Percentiles rank a stretch among this genome's conserved stretches.
Conservation (phyloP, 179 eudicot genomes). For the Spinacia oleracea region DNA sequence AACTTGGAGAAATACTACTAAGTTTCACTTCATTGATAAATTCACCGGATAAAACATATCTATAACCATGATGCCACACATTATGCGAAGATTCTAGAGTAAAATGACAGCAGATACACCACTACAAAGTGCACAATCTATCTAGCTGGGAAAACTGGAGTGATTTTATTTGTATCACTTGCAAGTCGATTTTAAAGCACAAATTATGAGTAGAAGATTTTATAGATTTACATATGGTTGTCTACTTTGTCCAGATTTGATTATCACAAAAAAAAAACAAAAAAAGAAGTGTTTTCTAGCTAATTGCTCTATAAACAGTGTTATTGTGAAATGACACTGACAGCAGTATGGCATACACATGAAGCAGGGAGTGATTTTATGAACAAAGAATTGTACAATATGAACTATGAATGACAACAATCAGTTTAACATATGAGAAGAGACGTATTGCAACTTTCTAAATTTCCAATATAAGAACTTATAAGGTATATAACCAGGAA, state of each 20-base stretch:
- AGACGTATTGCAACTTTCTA: no score
- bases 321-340: neutral
- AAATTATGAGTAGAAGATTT: neutral
- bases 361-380: neutral
- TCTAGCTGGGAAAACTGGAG: neutral
- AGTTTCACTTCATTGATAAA: neutral
- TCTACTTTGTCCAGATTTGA: neutral
- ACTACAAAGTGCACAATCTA: neutral
- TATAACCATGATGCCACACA: neutral
- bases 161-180: neutral
- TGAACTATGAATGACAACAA: no score
- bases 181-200: neutral
- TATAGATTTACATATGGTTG: neutral
- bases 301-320: neutral
- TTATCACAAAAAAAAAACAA: neutral
- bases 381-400: neutral
- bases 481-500: no score
- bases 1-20: neutral
- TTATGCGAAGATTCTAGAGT: neutral
- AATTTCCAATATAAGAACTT: no score
- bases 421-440: no score
- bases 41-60: neutral
- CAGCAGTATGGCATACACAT: no score
- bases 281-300: neutral
- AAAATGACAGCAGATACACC: neutral